phyloP scores from a whole-genome alignment of 73 alveolate species.

The Durusdinium trenchii region DNA sequence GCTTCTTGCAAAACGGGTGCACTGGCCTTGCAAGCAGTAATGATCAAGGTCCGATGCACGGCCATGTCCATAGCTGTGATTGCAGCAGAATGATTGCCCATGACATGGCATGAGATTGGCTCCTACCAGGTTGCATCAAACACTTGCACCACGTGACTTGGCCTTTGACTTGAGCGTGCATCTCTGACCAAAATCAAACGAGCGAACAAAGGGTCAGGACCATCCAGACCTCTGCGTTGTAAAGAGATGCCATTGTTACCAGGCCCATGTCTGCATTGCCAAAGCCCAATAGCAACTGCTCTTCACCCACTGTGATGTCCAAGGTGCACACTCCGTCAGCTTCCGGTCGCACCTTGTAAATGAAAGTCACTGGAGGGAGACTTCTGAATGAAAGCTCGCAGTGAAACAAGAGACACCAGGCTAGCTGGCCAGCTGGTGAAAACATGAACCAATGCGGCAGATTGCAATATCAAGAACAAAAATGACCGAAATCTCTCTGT shows the following conservation, averaged over 20 bases:
- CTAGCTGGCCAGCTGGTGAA: not conserved
- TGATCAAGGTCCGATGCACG: constrained; percentile 58
- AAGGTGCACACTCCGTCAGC: constrained; percentile 36
- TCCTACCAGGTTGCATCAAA: not conserved
- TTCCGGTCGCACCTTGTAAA: constrained; percentile 5
- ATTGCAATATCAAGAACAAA: not conserved
- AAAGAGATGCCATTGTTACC: not conserved
- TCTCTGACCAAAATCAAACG: no score
- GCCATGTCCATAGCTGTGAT: constrained; percentile 87
- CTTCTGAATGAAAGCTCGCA: not conserved
- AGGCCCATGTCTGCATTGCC: constrained; percentile 62
- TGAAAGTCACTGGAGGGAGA: not conserved
- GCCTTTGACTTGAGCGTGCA: no score
- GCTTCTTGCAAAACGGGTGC: not conserved
- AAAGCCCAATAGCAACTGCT: constrained; percentile 66
- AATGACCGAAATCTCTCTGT: not conserved
- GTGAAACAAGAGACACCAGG: not conserved
- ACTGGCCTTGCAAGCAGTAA: constrained; percentile 27
- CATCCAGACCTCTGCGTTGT: constrained; percentile 15
- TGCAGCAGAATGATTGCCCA: constrained; percentile 57
- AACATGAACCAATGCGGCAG: not conserved
- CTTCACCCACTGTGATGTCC: constrained; percentile 80
- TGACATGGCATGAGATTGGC: constrained; percentile 40
- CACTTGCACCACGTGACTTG: no score
- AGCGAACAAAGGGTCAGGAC: no score